Conservation (phyloP, 1,139 yeast species). For the Blastobotrys elegans region DNA sequence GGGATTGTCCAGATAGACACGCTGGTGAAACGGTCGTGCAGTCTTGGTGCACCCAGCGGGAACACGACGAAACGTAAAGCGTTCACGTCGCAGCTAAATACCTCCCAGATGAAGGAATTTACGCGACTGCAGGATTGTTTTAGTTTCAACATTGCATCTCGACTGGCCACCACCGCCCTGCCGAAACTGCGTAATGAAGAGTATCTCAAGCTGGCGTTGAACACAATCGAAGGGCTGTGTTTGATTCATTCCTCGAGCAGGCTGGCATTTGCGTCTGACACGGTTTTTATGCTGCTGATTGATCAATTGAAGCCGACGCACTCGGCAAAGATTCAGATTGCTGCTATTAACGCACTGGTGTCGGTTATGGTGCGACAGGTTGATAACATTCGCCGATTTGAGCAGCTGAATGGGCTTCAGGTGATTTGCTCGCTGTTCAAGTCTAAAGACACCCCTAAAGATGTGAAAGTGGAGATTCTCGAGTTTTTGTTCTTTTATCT, state of each 20-base stretch:
- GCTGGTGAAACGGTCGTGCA: conserved; percentile 7
- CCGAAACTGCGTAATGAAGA: conserved; percentile 6
- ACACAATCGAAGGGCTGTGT: conserved; percentile 56
- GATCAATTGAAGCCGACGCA: conserved; percentile 15
- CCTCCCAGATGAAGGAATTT: conserved; percentile 39
- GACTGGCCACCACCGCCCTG: conserved; percentile 30
- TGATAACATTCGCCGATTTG: conserved; percentile 55
- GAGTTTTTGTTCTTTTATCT: conserved; percentile 70
- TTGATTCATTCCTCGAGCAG: conserved; percentile 58
- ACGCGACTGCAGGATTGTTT: conserved; percentile 48
- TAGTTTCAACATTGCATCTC: conserved; percentile 44
- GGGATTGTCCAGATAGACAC: conserved; percentile 6
- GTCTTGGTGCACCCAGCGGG: conserved; percentile 9
- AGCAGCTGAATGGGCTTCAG: conserved; percentile 53
- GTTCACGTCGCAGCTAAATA: conserved; percentile 9
- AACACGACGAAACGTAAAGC: conserved; percentile 10
- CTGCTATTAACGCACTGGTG: conserved; percentile 54
- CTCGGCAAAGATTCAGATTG: conserved; percentile 35
- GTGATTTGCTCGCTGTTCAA: conserved; percentile 45
- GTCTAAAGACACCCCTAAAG: conserved; percentile 34
- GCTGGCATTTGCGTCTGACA: conserved; percentile 37
- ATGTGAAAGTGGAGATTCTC: conserved; percentile 51
- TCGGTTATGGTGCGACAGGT: conserved; percentile 57
- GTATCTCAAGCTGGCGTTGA: conserved; percentile 33
- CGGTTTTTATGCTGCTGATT: conserved; percentile 30